phyloP scores from a whole-genome alignment of 176 grass and related monocot species.

The Eragrostis curvula region DNA sequence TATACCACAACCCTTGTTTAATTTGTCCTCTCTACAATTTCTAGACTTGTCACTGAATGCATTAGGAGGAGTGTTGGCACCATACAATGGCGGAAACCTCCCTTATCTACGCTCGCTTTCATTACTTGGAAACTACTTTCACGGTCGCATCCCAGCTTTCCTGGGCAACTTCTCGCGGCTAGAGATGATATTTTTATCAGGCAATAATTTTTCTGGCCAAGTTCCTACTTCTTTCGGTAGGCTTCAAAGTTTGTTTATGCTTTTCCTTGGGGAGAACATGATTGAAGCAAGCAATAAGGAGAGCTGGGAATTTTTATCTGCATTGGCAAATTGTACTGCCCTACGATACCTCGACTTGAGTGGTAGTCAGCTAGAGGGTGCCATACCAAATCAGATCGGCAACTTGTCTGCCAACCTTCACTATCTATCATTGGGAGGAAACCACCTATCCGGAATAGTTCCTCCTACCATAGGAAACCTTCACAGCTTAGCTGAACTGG shows the following conservation, averaged over 20 bases:
- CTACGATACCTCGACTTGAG: neutral
- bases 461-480: too few species aligned
- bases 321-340: slow-evolving; percentile 31
- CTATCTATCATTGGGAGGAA: too few species aligned
- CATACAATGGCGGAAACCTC: slow-evolving; percentile 20
- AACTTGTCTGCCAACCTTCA: too few species aligned
- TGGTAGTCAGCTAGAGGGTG: neutral
- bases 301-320: slow-evolving; percentile 31
- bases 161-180: slow-evolving; percentile 20
- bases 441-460: too few species aligned
- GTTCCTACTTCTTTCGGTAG: slow-evolving; percentile 34
- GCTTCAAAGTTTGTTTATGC: neutral
- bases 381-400: too few species aligned
- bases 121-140: too few species aligned
- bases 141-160: slow-evolving; percentile 43
- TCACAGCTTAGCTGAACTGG: too few species aligned
- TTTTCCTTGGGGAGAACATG: neutral
- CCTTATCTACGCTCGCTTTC: too few species aligned
- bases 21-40: neutral
- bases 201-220: slow-evolving; percentile 28
- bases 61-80: slow-evolving; percentile 18
- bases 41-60: neutral
- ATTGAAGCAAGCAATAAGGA: neutral
- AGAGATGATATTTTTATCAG: accelerated
- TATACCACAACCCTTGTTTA: neutral